Conservation (phyloP, 2,329 filamentous ascomycete genomes). For the Venturia pyrina region DNA sequence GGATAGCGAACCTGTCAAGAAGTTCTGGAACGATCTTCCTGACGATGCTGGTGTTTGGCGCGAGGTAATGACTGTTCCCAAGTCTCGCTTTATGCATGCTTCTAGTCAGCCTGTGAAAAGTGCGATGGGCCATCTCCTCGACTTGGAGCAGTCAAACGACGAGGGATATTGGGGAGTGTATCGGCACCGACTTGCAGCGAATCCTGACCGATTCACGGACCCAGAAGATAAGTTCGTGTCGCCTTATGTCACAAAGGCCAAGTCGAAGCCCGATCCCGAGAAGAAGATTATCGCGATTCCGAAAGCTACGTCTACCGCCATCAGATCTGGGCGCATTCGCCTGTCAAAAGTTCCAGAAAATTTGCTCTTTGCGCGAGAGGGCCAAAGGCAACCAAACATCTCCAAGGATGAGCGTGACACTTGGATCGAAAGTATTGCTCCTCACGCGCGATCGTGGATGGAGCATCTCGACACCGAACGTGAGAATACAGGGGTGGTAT, state of each 20-base stretch:
- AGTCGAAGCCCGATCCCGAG: background rate
- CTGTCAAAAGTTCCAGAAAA: background rate
- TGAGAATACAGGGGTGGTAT: background rate
- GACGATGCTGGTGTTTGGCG: conserved; percentile 5
- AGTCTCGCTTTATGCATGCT: conserved; percentile 1
- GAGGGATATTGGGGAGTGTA: conserved; percentile 2
- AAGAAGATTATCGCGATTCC: background rate
- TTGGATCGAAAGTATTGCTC: background rate
- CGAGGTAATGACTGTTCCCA: background rate
- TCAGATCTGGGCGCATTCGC: background rate
- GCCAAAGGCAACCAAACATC: background rate
- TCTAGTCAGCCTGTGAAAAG: background rate
- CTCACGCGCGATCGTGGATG: background rate
- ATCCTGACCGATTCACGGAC: background rate
- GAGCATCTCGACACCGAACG: background rate
- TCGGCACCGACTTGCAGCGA: background rate
- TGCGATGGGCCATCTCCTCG: background rate
- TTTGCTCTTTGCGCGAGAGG: background rate
- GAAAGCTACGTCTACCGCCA: background rate
- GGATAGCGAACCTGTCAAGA: background rate
- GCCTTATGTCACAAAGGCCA: background rate
- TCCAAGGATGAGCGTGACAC: background rate
- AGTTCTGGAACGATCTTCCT: background rate
- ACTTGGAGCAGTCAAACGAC: background rate
- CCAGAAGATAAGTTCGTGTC: background rate